Evolutionary conservation across 768 basidiomycete genomes (phyloP).

Genomic region (Phanerochaete sordida): DNA sequence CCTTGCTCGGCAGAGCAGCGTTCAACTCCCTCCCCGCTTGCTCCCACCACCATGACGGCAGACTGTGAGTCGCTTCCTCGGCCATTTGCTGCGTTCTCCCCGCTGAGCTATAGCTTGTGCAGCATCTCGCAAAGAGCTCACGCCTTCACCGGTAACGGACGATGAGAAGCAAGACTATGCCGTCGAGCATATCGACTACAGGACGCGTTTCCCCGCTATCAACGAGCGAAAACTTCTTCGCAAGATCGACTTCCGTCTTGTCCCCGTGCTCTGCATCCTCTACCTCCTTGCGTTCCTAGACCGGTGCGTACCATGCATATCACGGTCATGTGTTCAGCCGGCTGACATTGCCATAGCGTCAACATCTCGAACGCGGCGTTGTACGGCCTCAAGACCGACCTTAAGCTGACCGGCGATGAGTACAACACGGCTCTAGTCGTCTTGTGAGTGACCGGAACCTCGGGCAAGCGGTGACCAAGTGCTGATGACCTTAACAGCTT

Average conservation of each 20-base stretch:
- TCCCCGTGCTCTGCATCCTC: conserved; percentile 40
- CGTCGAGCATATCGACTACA: conserved; percentile 16
- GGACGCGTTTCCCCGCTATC: conserved; percentile 18
- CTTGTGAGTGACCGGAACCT: conserved; percentile 20
- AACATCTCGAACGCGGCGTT: conserved; percentile 30
- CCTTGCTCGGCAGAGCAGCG: neutral
- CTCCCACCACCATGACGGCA: neutral
- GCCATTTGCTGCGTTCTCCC: neutral
- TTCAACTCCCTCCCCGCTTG: neutral
- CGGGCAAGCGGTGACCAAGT: neutral
- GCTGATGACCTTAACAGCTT: conserved; percentile 17
- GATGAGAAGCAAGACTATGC: conserved; percentile 11
- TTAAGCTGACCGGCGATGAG: conserved; percentile 23
- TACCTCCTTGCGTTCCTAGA: conserved; percentile 42
- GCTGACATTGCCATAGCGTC: conserved; percentile 17
- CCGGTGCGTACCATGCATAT: conserved; percentile 14
- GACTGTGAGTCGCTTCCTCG: neutral
- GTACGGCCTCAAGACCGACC: conserved; percentile 27
- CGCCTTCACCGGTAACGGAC: neutral
- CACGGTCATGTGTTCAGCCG: neutral
- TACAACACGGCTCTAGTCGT: conserved; percentile 30
- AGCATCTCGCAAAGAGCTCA: neutral
- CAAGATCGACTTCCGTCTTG: conserved; percentile 33
- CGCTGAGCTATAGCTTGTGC: neutral
- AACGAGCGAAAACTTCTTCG: conserved; percentile 28